phyloP scores from a whole-genome alignment of 1,284 basidiomycete genomes.

The Schizophyllum commune region DNA sequence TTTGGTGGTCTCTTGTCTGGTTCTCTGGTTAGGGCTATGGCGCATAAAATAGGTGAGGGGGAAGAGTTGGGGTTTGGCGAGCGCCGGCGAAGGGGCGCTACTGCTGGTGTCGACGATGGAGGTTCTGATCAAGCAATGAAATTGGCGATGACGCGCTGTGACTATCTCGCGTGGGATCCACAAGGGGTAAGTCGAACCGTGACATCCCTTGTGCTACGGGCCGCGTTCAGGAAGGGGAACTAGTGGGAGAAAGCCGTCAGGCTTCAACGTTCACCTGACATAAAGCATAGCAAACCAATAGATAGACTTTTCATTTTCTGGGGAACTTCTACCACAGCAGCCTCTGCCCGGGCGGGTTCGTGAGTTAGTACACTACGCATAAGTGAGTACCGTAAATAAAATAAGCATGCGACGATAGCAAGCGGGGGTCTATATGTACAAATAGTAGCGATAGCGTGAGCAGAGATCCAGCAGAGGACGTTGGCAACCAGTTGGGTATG shows the following conservation, averaged over 20 bases:
- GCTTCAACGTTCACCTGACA: too few relatives aligned
- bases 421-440: neutral
- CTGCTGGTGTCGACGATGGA: neutral
- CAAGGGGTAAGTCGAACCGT: too few relatives aligned
- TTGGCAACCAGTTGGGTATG: neutral
- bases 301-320: too few relatives aligned
- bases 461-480: neutral
- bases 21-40: constrained; percentile 12
- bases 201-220: too few relatives aligned
- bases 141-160: too few relatives aligned
- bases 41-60: constrained; percentile 18
- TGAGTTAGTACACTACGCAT: neutral
- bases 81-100: neutral
- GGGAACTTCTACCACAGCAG: too few relatives aligned
- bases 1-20: constrained; percentile 16
- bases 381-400: neutral
- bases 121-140: neutral
- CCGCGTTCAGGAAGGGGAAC: too few relatives aligned
- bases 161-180: too few relatives aligned
- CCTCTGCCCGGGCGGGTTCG: neutral
- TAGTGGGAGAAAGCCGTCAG: too few relatives aligned
- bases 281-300: too few relatives aligned
- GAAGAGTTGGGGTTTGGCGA: neutral
- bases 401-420: neutral
- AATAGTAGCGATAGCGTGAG: neutral